Base-by-base conservation (phyloP, 108 stramenopile species). In the Epithemia pelagica region DNA sequence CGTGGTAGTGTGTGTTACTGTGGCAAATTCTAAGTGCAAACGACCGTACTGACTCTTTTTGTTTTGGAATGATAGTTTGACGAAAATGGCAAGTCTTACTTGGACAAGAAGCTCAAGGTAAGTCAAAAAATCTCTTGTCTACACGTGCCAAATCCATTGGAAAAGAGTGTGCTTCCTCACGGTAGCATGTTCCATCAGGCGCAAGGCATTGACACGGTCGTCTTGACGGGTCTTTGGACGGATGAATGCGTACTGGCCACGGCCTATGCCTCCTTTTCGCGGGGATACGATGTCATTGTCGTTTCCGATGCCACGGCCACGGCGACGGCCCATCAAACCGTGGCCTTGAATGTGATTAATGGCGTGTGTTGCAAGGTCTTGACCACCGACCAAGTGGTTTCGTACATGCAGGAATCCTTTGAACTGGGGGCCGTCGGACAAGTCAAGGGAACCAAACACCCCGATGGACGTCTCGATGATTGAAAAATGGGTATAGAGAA, bases 271-370 rank as follows among this genome's bases (percentile, higher is more conserved):
- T 5, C 56, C 3, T 26, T 23, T 27, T 57, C 56, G 7, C 56
- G 56, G 3, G 56, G 56, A 77, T 62, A 58, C 63, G 32, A 73
- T 77, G 0, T 73, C 76, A 30, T 77, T 72, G 69, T 77, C 76
- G 64, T 77, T 68, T 24, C 33, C 31, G 31, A 73, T 74, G 64
- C 31, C 64, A 24, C 73, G 67, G 0, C n/a, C 2, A 24, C 76
- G 68, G 69, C 64, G 59, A 54, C 76, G 72, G 30, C 56, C n/a
- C 7, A n/a, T 57, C 56, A 57, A 7, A 23, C 5, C 5, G 21
- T 27, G 22, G 56, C 56, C n/a, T n/a, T 57, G 56, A n/a, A 23
- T 21, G 26, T 57, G 5, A 26, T 27, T 21, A 57, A 57, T 57
- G 56, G 56, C 5, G 26, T 7, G 3, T 23, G 22, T 7, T 5